A percentile compares a stretch with the other conserved stretches of the same genome.
phyloP scores from a whole-genome alignment of 345 rosid species.

The Theobroma cacao region DNA sequence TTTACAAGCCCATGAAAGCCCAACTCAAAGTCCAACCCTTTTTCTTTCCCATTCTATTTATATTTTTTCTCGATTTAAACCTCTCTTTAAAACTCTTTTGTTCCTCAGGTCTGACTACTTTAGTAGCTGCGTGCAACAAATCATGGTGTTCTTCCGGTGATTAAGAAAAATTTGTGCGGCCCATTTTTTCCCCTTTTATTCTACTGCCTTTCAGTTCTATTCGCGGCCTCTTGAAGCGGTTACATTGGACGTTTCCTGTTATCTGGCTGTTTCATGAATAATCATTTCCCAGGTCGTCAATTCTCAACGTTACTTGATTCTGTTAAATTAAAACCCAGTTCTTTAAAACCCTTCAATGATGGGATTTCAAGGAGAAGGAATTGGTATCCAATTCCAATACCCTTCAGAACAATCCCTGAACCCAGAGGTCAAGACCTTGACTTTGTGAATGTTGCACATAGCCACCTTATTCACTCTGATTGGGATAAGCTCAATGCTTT shows the following conservation, averaged over 20 bases:
- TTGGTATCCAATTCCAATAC: constrained; percentile 52
- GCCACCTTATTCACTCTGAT: constrained; percentile 80
- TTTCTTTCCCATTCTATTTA: too few species aligned
- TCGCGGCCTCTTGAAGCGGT: neutral
- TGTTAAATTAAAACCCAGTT: neutral
- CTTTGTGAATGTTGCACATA: constrained; percentile 70
- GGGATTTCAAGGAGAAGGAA: constrained; percentile 17
- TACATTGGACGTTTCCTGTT: neutral
- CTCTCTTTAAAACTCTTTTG: too few species aligned
- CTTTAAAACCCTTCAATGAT: constrained; percentile 14
- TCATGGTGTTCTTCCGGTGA: constrained; percentile 2
- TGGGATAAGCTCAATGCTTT: constrained; percentile 62
- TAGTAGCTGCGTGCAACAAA: neutral
- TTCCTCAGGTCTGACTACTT: neutral
- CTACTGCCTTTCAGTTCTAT: neutral
- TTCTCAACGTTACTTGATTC: constrained; percentile 32
- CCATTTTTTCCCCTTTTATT: neutral
- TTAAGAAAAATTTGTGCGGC: neutral
- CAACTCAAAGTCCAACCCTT: too few species aligned
- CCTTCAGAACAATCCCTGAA: constrained; percentile 61
- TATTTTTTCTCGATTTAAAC: too few species aligned
- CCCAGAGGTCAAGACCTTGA: constrained; percentile 80
- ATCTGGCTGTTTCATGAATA: constrained; percentile 11
- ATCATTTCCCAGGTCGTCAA: constrained; percentile 10
- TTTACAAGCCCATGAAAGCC: too few species aligned